These are phyloP conservation scores for Prunus campanulata DNA, from an alignment of 306 rosid genomes.

Conservation along the genomic window DNA sequence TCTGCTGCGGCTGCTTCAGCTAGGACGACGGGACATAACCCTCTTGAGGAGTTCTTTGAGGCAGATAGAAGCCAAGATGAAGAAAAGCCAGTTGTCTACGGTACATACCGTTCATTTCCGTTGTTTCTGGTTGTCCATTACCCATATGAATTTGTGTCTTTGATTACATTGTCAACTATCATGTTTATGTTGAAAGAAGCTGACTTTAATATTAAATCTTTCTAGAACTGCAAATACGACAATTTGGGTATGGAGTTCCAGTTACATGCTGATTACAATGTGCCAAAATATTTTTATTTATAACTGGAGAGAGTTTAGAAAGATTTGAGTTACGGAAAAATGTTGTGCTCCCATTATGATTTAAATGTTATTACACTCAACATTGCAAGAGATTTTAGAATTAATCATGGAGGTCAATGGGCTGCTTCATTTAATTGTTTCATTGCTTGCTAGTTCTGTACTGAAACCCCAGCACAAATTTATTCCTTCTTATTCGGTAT, in stretches of 20 bases:
- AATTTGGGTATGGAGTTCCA: background rate
- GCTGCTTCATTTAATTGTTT: background rate
- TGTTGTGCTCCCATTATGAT: background rate
- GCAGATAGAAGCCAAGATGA: conserved; percentile 56
- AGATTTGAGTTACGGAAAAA: background rate
- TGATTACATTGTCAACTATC: background rate
- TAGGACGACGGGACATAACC: conserved; percentile 42
- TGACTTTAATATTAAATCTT: background rate
- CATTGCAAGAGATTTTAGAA: background rate
- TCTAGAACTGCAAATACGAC: background rate
- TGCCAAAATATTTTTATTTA: background rate
- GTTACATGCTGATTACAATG: background rate
- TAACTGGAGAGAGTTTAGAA: background rate
- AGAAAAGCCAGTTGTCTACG: conserved; percentile 77
- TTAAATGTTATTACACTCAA: background rate
- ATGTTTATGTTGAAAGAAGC: background rate
- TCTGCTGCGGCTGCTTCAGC: conserved; percentile 44
- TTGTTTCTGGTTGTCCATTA: background rate
- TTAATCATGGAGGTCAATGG: background rate
- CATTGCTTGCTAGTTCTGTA: background rate
- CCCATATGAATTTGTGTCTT: background rate
- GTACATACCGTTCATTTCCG: conserved; percentile 34
- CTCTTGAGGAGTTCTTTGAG: conserved; percentile 84
- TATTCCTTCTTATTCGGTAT: background rate
- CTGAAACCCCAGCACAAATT: background rate